phyloP scores from a whole-genome alignment of 768 basidiomycete species.

The Leccinum barrowsii region DNA sequence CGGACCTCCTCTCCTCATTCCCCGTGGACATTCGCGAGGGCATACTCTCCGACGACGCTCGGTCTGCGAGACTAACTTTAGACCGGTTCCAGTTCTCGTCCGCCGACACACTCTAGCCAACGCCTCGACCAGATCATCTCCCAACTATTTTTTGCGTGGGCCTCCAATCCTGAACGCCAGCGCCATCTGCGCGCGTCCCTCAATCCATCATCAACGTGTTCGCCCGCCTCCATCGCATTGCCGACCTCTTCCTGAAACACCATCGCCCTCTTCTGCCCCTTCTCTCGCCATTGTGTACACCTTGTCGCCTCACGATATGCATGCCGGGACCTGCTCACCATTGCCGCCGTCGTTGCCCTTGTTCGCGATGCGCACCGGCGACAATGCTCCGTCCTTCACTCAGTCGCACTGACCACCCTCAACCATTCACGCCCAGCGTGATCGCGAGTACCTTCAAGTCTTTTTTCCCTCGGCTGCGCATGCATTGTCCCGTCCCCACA shows the following conservation, averaged over 20 bases:
- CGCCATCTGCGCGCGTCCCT: slow-evolving; percentile 29
- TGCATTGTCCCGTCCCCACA: no score
- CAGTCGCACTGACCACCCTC: no score
- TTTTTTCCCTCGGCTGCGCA: no score
- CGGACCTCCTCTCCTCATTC: slow-evolving; percentile 43
- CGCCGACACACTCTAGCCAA: slow-evolving; percentile 23
- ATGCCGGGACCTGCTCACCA: slow-evolving; percentile 81
- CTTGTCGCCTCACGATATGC: slow-evolving; percentile 85
- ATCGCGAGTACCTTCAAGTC: no score
- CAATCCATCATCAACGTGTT: slow-evolving; percentile 37
- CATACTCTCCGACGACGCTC: slow-evolving; percentile 15
- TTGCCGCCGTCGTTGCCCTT: slow-evolving; percentile 56
- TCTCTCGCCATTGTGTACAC: slow-evolving; percentile 79
- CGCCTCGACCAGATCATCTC: slow-evolving; percentile 32
- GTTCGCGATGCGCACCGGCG: no score
- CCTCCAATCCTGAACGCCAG: slow-evolving; percentile 32
- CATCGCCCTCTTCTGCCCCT: slow-evolving; percentile 40
- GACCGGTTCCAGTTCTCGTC: slow-evolving; percentile 40
- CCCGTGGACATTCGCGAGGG: slow-evolving; percentile 37
- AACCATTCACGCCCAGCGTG: no score
- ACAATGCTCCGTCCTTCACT: no score
- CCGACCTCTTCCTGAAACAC: slow-evolving; percentile 45
- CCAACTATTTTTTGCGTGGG: slow-evolving; percentile 52
- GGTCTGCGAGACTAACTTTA: neutral
- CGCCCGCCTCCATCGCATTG: slow-evolving; percentile 33